Base-by-base conservation (phyloP, 2,329 filamentous ascomycete species). In the Eutypella sp. region DNA sequence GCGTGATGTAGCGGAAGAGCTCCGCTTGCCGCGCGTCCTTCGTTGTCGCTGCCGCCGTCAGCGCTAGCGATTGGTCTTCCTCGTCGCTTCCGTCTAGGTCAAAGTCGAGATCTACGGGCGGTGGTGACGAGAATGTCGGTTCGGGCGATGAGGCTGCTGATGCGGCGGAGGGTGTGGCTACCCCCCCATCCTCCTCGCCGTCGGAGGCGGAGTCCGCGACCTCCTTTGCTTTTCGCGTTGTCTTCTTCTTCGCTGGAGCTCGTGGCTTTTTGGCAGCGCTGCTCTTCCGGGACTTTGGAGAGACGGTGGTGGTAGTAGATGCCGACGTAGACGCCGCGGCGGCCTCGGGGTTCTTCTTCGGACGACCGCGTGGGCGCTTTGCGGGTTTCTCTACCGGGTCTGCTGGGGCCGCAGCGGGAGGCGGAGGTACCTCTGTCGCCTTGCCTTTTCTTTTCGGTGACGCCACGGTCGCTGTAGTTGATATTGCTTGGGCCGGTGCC, bases 151-250 rank as follows among this genome's bases (percentile, higher is more conserved):
- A 68, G n/a, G 48, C 49, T 0, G 66, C 60, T 3, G 67, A 67
- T 34, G 53, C 5, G 29, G 11, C 61, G 41, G 54, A 58, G 31
- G 57, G 36, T n/a, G 36, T 13, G 36, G 13, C 11, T 9, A 13
- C 19, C 57, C 40, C 42, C 54, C 48, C 46, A 51, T 25, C 44
- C 52, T 42, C 49, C 6, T 60, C 50, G 10, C 76, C 72, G 20
- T 75, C 76, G 0, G 76, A 74, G 52, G 78, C 78, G 9, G 70
- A 76, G 55, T 79, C 78, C 9, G 69, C 68, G 25, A 80, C 76
- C 55, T 81, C 78, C n/a, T 71, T 47, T 11, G 55, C 53, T 47
- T 57, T 50, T 3, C 40, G 22, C 13, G 49, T 41, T 3, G 55
- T 47, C 48, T 63, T 67, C 48, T 63, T 67, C 45, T 54, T 63